Conservation (phyloP, 139 green algal species). For the Deuterostichococcus epilithicus region DNA sequence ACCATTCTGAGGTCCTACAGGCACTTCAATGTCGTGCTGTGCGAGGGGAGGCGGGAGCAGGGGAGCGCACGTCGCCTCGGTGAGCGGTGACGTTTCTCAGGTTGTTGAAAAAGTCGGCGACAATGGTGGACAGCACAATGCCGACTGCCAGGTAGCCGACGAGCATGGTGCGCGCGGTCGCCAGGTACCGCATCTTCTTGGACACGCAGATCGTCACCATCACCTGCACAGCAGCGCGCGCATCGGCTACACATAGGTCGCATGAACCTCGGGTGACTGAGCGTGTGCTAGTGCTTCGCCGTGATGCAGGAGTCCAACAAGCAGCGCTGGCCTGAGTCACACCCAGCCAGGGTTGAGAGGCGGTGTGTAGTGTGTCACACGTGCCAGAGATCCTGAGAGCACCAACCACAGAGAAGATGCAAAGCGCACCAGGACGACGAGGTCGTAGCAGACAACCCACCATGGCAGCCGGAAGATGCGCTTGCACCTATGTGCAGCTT, state of each 20-base stretch:
- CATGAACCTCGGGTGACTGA: too few species aligned
- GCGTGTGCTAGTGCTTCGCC: too few species aligned
- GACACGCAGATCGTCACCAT: slow-evolving; percentile 5
- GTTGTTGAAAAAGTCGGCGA: slow-evolving; percentile 14
- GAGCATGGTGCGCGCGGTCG: slow-evolving; percentile 8
- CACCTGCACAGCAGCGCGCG: not conserved
- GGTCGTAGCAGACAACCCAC: not conserved
- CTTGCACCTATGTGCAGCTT: not conserved
- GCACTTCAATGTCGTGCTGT: too few species aligned
- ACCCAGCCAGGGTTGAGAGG: too few species aligned
- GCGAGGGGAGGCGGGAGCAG: not conserved
- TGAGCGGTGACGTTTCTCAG: slow-evolving; percentile 5
- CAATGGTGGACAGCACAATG: slow-evolving; percentile 3
- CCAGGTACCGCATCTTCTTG: slow-evolving; percentile 8
- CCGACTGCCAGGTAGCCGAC: slow-evolving; percentile 12
- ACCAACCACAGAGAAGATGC: not conserved
- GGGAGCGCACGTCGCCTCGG: not conserved
- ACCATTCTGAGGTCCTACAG: too few species aligned
- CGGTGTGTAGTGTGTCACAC: too few species aligned
- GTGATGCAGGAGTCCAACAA: not conserved
- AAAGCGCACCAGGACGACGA: not conserved
- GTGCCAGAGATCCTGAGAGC: too few species aligned
- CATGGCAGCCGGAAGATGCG: slow-evolving; percentile 14
- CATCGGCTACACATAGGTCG: not conserved
- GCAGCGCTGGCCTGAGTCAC: not conserved